phyloP scores from a whole-genome alignment of 1,139 yeast species.

The Saccharomyces hybrid region DNA sequence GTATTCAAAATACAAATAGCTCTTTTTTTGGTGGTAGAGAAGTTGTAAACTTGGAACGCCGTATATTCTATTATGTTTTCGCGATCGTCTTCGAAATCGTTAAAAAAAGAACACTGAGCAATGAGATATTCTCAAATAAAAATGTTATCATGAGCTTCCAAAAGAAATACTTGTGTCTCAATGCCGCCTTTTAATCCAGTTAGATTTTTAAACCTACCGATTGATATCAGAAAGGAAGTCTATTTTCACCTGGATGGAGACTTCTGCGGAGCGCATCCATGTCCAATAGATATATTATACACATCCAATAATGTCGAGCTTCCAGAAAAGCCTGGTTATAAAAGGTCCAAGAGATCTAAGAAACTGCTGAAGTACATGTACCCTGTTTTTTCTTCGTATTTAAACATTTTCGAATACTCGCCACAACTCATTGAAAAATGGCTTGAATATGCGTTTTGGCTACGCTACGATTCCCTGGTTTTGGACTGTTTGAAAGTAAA shows the following conservation, averaged over 20 bases:
- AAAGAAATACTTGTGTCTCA: not conserved
- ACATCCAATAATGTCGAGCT: conserved; percentile 7
- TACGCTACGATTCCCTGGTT: conserved; percentile 26
- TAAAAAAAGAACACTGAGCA: too few relatives aligned
- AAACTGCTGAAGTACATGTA: conserved; percentile 9
- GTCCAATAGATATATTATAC: conserved; percentile 4
- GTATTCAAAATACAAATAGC: too few relatives aligned
- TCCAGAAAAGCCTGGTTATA: conserved; percentile 1
- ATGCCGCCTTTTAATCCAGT: conserved; percentile 8
- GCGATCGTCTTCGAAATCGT: not conserved
- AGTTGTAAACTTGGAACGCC: not conserved
- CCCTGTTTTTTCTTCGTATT: conserved; percentile 15
- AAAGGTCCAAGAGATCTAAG: conserved; percentile 3
- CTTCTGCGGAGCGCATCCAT: conserved; percentile 11
- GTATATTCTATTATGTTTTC: not conserved
- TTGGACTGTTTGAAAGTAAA: conserved; percentile 26
- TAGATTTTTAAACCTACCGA: conserved; percentile 21
- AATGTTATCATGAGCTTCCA: too few relatives aligned
- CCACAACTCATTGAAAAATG: conserved; percentile 20
- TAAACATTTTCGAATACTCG: conserved; percentile 24
- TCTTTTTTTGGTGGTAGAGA: too few relatives aligned
- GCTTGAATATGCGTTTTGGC: conserved; percentile 23
- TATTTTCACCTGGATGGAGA: conserved; percentile 22
- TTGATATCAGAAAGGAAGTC: conserved; percentile 22
- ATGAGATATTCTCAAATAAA: not conserved